Evolutionary conservation across 306 rosid genomes (phyloP).

Genomic region (Oemleria cerasiformis): DNA sequence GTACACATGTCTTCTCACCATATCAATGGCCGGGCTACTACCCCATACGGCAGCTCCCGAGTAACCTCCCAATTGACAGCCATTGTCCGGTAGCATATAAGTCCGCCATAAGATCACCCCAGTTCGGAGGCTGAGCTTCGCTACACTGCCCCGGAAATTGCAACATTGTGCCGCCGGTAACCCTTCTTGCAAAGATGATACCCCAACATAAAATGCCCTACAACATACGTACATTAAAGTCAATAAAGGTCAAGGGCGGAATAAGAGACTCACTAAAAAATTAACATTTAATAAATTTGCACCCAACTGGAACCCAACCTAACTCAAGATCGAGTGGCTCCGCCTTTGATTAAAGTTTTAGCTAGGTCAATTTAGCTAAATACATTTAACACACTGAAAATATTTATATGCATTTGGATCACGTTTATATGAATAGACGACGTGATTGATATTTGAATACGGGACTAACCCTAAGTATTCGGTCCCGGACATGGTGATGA

Average conservation of each 20-base stretch:
- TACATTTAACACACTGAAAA: no score
- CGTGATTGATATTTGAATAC: background rate
- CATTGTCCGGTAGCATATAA: constrained; percentile 35
- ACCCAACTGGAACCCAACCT: no score
- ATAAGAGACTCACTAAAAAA: no score
- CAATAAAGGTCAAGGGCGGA: no score
- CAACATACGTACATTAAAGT: background rate
- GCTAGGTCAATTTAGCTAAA: no score
- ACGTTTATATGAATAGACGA: no score
- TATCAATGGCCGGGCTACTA: constrained; percentile 45
- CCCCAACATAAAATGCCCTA: constrained; percentile 37
- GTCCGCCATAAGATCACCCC: constrained; percentile 32
- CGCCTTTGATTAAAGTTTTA: no score
- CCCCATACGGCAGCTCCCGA: constrained; percentile 47
- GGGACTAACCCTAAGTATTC: constrained; percentile 29
- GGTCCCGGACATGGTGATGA: constrained; percentile 38
- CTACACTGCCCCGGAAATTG: constrained; percentile 42
- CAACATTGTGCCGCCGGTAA: constrained; percentile 36
- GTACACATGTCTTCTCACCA: constrained; percentile 31
- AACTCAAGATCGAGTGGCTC: no score
- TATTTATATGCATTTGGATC: no score
- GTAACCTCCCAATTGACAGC: constrained; percentile 29
- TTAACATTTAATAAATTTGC: no score
- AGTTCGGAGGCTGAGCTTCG: constrained; percentile 25
- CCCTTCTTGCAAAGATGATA: constrained; percentile 36